phyloP scores from a whole-genome alignment of 768 basidiomycete species.

The Pleurotus giganteus region DNA sequence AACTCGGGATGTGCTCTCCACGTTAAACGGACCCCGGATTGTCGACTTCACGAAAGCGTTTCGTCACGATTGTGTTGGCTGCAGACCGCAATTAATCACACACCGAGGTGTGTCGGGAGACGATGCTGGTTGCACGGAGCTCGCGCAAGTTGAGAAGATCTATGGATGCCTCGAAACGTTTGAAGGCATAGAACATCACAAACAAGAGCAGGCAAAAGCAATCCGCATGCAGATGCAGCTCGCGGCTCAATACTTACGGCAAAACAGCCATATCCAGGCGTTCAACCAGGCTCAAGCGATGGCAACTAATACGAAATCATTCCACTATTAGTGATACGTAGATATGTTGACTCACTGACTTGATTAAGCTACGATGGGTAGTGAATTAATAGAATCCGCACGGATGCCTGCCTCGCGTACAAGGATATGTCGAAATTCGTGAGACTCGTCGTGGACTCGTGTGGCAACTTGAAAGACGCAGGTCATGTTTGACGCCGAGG shows the following conservation, averaged over 20 bases:
- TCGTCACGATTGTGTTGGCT: constrained; percentile 3
- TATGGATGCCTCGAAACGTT: constrained; percentile 6
- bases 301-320: neutral
- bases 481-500: neutral
- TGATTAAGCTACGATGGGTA: no score
- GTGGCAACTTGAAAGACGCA: no score
- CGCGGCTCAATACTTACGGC: neutral
- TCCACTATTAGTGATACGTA: no score
- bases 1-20: constrained; percentile 4
- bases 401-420: no score
- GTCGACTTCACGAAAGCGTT: constrained; percentile 8
- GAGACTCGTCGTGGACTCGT: neutral
- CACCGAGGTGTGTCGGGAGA: neutral
- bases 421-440: no score
- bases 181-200: constrained; percentile 2
- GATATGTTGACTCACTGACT: no score
- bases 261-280: neutral
- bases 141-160: constrained; percentile 8
- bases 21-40: neutral
- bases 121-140: neutral
- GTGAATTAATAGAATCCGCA: no score
- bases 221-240: constrained; percentile 1
- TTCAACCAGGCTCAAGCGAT: neutral
- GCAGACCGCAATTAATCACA: neutral
- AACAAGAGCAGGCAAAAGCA: neutral